Percentiles rank a stretch among this genome's conserved stretches.
Conservation (phyloP, 257 asterid species). For the Eucommia ulmoides region DNA sequence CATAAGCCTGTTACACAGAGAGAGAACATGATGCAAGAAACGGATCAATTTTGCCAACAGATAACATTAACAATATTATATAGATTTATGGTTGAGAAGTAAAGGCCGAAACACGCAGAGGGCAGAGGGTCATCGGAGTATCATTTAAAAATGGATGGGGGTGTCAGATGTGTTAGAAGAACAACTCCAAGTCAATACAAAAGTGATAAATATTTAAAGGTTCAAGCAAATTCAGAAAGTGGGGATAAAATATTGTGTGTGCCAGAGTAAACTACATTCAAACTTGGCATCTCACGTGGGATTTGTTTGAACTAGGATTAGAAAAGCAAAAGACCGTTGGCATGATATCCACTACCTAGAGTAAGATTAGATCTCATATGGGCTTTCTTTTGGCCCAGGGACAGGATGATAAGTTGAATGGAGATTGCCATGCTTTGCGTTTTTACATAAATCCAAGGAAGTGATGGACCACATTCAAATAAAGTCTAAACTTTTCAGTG, state of each 20-base stretch:
- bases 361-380: conserved; percentile 28
- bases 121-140: no score
- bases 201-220: conserved; percentile 2
- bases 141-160: no score
- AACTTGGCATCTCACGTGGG: conserved; percentile 13
- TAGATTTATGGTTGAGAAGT: no score
- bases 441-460: neutral
- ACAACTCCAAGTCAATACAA: conserved; percentile 14
- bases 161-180: conserved; percentile 4
- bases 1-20: no score
- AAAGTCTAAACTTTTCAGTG: no score
- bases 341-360: conserved; percentile 18
- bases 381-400: conserved; percentile 10
- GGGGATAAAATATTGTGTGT: conserved; percentile 15
- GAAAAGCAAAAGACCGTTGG: conserved; percentile 17
- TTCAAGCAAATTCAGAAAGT: conserved; percentile 8
- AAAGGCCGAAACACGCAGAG: no score
- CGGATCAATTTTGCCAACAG: no score
- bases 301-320: conserved; percentile 10
- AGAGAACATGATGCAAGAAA: no score
- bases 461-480: neutral
- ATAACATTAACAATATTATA: no score
- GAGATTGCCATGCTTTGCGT: conserved; percentile 5
- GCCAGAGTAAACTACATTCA: conserved; percentile 17
- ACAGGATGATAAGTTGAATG: conserved; percentile 21